Base-by-base conservation (phyloP, 257 asterid genomes). In the Euphrasia confusa region DNA sequence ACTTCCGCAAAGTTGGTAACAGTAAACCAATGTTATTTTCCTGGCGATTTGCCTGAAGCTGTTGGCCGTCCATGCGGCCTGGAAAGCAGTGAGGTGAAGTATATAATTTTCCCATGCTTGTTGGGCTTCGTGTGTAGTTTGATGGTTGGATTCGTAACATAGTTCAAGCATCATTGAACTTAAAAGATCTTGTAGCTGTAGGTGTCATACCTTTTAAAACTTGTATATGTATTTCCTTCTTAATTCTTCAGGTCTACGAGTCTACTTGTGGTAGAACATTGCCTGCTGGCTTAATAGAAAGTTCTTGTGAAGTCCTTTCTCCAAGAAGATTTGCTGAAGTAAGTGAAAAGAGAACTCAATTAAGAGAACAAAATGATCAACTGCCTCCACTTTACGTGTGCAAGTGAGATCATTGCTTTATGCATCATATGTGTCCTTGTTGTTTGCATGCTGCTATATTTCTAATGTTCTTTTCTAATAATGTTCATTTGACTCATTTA, bases 11-110 rank as follows among this genome's bases (percentile, higher is more conserved):
- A 87, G 75, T 93, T 94, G 95, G 80, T 84, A 54, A 71, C 77
- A 58, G 89, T 83, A 58, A 90, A 76, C 72, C 84, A 72, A 67
- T 93, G 95, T 75, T 93, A 89, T 81, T 90, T 87, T 71, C 90
- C 99, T 53, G 74, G 82, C 60, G 99, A 93, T 75, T 87, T 93
- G 78, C 99, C 99, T 45, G 89, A 77, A 78, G 74, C 92, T 68
- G 92, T 89, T 66, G 97, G 95, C 63, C 95, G 94, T 60, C 97
- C 99, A 49, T 83, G 96, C 61, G 83, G 95, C 77, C 83, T 88
- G 65, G 96, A 85, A 70, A 82, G 80, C 80, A 79, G 74, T 63
- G 99, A 93, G 99, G 99, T 93, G 76, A 75, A 65, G 47, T 18
- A 58, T 33, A 5, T 47, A 7, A 13, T 26, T 26, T 48, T 50